Conservation (phyloP, 768 basidiomycete species). For the Lactifluus volemus region DNA sequence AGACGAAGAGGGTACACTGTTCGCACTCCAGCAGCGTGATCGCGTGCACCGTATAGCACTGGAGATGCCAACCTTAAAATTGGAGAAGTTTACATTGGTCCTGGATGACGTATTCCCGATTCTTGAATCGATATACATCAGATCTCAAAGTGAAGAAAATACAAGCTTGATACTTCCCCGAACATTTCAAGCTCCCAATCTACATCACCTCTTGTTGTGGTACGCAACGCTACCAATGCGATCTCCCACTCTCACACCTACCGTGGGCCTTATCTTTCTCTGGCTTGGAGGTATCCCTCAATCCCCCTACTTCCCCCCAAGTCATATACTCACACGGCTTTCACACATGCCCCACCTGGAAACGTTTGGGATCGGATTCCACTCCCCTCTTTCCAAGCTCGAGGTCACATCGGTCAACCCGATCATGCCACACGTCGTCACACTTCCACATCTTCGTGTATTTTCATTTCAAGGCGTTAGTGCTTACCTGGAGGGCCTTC, state of each 20-base stretch:
- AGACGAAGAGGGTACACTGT: too few species aligned
- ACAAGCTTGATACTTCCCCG: too few species aligned
- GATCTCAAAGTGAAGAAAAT: too few species aligned
- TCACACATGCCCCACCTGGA: neutral
- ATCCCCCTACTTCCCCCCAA: neutral
- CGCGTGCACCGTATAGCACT: too few species aligned
- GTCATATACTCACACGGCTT: neutral
- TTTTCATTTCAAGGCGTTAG: neutral
- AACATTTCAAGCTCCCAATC: too few species aligned
- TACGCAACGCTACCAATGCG: too few species aligned
- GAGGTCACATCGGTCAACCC: neutral
- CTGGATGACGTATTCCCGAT: too few species aligned
- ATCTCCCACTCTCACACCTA: neutral
- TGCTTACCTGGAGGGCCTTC: neutral
- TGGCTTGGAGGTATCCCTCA: neutral
- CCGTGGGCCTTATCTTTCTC: neutral
- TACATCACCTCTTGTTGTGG: too few species aligned
- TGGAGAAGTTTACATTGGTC: too few species aligned
- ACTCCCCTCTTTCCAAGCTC: neutral
- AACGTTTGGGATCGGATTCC: neutral
- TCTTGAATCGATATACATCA: too few species aligned
- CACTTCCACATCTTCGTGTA: neutral
- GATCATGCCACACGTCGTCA: neutral
- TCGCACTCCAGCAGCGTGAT: too few species aligned
- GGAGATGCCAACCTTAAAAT: too few species aligned